These are phyloP conservation scores for Cotoneaster glaucophyllus DNA, from an alignment of 306 rosid genomes.

Conservation along the genomic window DNA sequence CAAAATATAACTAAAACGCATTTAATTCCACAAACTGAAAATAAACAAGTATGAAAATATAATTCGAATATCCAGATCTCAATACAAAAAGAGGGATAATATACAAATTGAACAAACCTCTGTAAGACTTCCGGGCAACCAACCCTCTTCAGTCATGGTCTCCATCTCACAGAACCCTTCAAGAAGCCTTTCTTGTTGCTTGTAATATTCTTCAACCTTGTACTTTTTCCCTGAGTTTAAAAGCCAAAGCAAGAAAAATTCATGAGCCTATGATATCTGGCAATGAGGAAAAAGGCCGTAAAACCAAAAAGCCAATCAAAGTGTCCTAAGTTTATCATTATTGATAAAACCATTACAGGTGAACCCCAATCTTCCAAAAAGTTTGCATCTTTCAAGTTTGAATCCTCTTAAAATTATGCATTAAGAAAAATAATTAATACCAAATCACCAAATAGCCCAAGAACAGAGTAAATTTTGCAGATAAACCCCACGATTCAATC, in stretches of 20 bases:
- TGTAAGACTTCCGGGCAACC: constrained; percentile 55
- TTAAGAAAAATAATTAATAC: background rate
- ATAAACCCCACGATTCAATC: background rate
- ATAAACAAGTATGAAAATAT: background rate
- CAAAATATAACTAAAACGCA: background rate
- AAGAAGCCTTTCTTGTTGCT: constrained; percentile 62
- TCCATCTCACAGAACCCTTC: constrained; percentile 84
- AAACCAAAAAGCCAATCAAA: background rate
- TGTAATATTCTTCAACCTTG: constrained; percentile 65
- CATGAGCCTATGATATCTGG: background rate
- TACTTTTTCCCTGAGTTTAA: constrained; percentile 40
- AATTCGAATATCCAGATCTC: background rate
- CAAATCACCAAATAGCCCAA: background rate
- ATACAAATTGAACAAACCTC: constrained; percentile 39
- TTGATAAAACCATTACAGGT: background rate
- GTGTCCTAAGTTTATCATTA: background rate
- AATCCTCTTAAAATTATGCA: background rate
- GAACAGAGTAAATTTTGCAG: background rate
- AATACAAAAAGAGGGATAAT: background rate
- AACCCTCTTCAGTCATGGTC: constrained; percentile 48
- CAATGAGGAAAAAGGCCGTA: background rate
- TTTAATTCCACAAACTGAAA: background rate
- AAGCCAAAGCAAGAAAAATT: background rate
- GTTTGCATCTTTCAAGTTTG: background rate
- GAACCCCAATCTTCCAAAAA: background rate